Evolutionary conservation across 768 basidiomycete genomes (phyloP).

Genomic region (Mycena rosella): DNA sequence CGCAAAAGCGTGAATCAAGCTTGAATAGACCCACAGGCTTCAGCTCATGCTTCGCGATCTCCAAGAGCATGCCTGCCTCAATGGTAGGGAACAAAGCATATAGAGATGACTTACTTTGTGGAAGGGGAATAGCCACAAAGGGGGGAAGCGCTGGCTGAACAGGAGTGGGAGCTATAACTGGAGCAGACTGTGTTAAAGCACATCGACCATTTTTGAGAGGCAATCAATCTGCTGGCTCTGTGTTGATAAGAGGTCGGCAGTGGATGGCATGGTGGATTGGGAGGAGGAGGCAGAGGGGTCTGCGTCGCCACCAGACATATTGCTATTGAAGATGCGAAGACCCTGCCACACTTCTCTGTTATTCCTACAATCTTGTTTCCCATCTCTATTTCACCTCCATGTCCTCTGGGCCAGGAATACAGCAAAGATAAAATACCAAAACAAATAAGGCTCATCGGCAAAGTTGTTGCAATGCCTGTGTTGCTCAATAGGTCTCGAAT

Average conservation of each 20-base stretch:
- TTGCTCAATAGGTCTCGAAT: no score
- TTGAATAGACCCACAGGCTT: constrained; percentile 13
- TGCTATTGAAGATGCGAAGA: neutral
- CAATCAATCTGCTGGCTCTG: constrained; percentile 3
- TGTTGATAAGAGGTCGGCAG: neutral
- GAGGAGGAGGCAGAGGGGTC: neutral
- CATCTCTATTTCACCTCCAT: no score
- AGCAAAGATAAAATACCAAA: no score
- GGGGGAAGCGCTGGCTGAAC: neutral
- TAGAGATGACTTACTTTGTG: constrained; percentile 12
- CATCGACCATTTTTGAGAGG: constrained; percentile 5
- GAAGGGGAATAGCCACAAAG: neutral
- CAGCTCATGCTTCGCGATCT: constrained; percentile 2
- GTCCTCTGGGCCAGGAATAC: no score
- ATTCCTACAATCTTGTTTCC: no score
- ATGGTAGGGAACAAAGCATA: constrained; percentile 6
- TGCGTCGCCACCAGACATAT: neutral
- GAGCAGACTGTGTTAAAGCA: neutral
- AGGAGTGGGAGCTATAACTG: neutral
- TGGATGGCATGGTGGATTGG: neutral
- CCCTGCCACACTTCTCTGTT: no score
- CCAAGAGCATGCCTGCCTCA: constrained; percentile 14
- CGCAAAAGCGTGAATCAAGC: constrained; percentile 9
- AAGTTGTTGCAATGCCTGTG: no score
- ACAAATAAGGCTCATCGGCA: no score